Conservation (phyloP, 768 basidiomycete species). For the Tubosaeta brunneosetosa region DNA sequence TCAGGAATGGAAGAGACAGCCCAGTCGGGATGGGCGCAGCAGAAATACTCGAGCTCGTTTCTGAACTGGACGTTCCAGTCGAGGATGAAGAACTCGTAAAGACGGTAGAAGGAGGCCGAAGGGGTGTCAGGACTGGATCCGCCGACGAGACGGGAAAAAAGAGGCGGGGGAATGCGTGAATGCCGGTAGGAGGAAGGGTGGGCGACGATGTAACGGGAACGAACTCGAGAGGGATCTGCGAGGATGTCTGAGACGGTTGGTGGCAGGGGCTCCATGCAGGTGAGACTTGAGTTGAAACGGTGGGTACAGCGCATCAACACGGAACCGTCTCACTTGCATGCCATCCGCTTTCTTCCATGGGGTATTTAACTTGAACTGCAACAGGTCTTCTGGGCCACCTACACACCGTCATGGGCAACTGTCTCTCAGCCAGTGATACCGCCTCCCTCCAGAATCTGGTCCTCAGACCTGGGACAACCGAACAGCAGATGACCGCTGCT, state of each 20-base stretch:
- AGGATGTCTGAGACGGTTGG: not conserved
- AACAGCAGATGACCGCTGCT: not conserved
- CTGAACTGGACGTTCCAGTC: not conserved
- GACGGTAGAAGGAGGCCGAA: not conserved
- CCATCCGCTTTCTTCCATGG: too few relatives aligned
- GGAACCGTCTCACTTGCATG: too few relatives aligned
- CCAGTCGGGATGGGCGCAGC: not conserved
- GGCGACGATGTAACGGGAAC: not conserved
- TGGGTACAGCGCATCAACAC: too few relatives aligned
- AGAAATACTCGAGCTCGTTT: not conserved
- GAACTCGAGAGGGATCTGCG: not conserved
- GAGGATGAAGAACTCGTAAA: not conserved
- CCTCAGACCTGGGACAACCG: not conserved
- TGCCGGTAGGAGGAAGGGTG: not conserved
- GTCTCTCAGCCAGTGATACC: not conserved
- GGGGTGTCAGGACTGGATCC: not conserved
- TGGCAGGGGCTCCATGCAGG: not conserved
- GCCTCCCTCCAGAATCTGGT: not conserved
- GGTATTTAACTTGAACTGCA: too few relatives aligned
- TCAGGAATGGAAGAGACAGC: not conserved
- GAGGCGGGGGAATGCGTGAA: not conserved
- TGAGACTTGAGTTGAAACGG: too few relatives aligned
- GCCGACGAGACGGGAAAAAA: not conserved
- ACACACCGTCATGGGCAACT: not conserved
- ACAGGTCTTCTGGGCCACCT: too few relatives aligned